Base-by-base conservation (phyloP, 2,329 filamentous ascomycete species). In the Emericellopsis cladophorae region DNA sequence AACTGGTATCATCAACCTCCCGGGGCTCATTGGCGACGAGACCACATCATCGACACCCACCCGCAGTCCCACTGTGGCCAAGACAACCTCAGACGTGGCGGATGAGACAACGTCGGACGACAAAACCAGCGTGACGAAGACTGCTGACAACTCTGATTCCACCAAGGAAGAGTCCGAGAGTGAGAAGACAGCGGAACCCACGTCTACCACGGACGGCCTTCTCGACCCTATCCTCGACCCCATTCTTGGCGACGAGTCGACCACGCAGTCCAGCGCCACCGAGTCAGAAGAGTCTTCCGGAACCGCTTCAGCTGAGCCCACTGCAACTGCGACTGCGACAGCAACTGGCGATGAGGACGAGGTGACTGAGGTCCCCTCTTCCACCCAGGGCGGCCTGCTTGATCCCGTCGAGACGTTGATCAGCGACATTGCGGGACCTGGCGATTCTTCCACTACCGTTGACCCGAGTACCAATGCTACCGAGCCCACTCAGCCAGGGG, bases 1-100 rank as follows among this genome's bases (percentile, higher is more conserved):
- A 12, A 53, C 47, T 12, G 54, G 54, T 37, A 51, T 56, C 34
- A 44, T 51, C 22, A 29, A 29, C 26, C 33, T 44, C 14, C 42
- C 45, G 9, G 44, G 41, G 21, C 39, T 45, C 11, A 42, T 36
- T 18, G 36, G 41, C 21, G 37, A 32, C 41, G 35, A 37, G 34
- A 40, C 33, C 14, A 36, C 36, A 42, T 33, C 32, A 26, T 12
- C 34, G 29, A 36, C 32, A 10, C 18, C 31, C 18, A 29, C 37
- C 4, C 6, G 23, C 31, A 26, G 18, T 2, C 42, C 40, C 22
- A 36, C 31, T 21, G 31, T 24, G 18, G 31, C 45, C 32, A 46
- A 44, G 18, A 38, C 35, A 18, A 49, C 46, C 16, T 31, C 43
- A 2, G 18, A 45, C 40, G 14, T n/a, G 18, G n/a, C n/a, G n/a